Base-by-base conservation (phyloP, 2,329 filamentous ascomycete species). In the Tolypocladium ovalisporum region DNA sequence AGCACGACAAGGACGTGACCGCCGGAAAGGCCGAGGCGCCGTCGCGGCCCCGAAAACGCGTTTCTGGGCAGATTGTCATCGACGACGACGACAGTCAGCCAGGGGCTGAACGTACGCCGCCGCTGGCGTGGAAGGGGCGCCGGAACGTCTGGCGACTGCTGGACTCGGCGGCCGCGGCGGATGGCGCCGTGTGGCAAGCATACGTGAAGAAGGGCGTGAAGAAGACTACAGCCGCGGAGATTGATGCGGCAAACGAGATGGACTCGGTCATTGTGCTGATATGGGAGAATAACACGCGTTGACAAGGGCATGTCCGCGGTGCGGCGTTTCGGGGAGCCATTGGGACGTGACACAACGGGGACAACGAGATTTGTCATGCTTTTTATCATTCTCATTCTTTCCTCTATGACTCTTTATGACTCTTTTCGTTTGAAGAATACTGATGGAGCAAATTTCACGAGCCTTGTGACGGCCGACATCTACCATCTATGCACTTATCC, bases 111-210 rank as follows among this genome's bases (percentile, higher is more conserved):
- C 44, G 44, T 17, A 40, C 13, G 44, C 29, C 54, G 56, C 63
- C 70, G 24, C 57, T 76, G 13, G 66, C 67, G 24, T 73, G 71
- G 70, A 68, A 63, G 5, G 74, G 71, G 12, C 59, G 63, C 1
- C 69, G 69, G 29, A 70, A 70, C 32, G 71, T 73, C 4, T 79
- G 75, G 75, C 61, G 59, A 36, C 62, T 79, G 56, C 57, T 76
- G 47, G 75, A 79, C 61, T 69, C 74, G 13, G 66, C 65, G 4
- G 61, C 67, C 1, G 68, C 67, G 3, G 61, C 66, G 1, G 62
- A 69, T 22, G 74, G 75, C 10, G 67, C 70, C 47, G 72, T 79
- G 2, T 75, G 75, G 75, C 76, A 79, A 67, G 75, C 74, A 0
- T 79, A 79, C 49, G 64, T 77, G 22, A 76, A 74, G 55, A 67